Conservation (phyloP, 345 rosid genomes). For the Brassica napus region DNA sequence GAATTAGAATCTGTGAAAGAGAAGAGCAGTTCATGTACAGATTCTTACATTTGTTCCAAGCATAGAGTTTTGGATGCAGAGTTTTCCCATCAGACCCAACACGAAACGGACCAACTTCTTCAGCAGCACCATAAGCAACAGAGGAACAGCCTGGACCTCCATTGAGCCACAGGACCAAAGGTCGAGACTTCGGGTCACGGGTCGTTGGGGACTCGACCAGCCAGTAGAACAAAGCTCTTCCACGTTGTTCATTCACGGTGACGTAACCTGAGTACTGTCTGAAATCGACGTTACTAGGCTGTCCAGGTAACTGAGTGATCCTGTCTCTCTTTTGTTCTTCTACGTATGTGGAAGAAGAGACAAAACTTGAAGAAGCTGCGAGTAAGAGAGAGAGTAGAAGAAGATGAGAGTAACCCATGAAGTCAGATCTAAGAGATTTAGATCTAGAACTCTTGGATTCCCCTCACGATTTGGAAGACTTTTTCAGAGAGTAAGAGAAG, state of each 20-base stretch:
- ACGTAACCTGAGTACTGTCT: slow-evolving; percentile 86
- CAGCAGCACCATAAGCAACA: slow-evolving; percentile 89
- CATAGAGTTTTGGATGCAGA: slow-evolving; percentile 65
- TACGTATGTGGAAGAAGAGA: slow-evolving; percentile 38
- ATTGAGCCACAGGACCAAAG: slow-evolving; percentile 87
- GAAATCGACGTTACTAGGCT: slow-evolving; percentile 66
- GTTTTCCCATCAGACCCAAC: slow-evolving; percentile 73
- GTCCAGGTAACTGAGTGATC: slow-evolving; percentile 76
- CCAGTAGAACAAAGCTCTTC: slow-evolving; percentile 94
- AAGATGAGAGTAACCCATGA: slow-evolving; percentile 31
- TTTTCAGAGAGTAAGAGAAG: slow-evolving; percentile 1
- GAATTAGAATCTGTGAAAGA: not conserved
- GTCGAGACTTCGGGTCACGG: slow-evolving; percentile 67
- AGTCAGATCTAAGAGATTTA: slow-evolving; percentile 35
- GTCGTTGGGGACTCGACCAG: slow-evolving; percentile 68
- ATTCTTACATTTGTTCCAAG: slow-evolving; percentile 80
- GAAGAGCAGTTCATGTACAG: not conserved
- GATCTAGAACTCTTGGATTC: slow-evolving; percentile 30
- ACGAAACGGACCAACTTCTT: slow-evolving; percentile 91
- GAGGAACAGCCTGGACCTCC: slow-evolving; percentile 99
- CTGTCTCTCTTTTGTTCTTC: slow-evolving; percentile 68
- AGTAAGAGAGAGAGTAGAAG: slow-evolving; percentile 30
- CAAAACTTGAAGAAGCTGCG: slow-evolving; percentile 28
- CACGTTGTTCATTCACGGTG: slow-evolving; percentile 70
- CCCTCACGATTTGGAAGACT: slow-evolving; percentile 22